phyloP scores from a whole-genome alignment of 1,284 basidiomycete genomes.

The Rhodotorula sp. region DNA sequence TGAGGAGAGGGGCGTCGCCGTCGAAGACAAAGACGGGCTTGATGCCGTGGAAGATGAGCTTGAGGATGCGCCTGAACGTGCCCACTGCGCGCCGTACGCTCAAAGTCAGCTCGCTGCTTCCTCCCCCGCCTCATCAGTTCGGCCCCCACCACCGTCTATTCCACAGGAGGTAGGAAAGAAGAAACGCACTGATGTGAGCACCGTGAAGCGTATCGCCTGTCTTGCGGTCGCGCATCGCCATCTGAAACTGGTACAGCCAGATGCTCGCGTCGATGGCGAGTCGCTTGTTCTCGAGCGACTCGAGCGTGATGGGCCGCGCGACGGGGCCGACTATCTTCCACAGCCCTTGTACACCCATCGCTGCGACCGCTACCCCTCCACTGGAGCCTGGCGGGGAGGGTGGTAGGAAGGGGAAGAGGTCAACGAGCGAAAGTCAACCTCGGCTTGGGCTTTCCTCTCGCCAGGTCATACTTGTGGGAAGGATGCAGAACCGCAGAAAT shows the following conservation, averaged over 20 bases:
- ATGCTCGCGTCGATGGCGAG: slow-evolving; percentile 98
- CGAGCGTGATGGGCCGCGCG: slow-evolving; percentile 78
- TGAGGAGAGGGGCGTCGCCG: slow-evolving; percentile 85
- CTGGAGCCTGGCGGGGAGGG: not conserved
- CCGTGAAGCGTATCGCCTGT: slow-evolving; percentile 88
- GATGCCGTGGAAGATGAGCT: slow-evolving; percentile 93
- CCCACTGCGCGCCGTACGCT: slow-evolving; percentile 26
- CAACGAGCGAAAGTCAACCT: not conserved
- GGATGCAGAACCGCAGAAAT: no score
- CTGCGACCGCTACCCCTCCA: not conserved
- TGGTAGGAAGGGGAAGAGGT: not conserved
- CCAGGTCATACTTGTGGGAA: no score
- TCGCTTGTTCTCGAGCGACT: slow-evolving; percentile 84
- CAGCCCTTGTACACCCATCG: slow-evolving; percentile 86
- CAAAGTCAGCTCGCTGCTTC: not conserved
- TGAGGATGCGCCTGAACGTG: slow-evolving; percentile 72
- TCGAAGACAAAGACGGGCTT: slow-evolving; percentile 98
- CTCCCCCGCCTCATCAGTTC: not conserved
- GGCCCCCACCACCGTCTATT: not conserved
- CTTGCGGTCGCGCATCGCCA: slow-evolving; percentile 92
- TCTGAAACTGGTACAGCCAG: slow-evolving; percentile 99
- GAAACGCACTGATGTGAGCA: slow-evolving; percentile 68
- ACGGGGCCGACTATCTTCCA: slow-evolving; percentile 91
- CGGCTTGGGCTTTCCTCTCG: no score
- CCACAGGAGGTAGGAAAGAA: no score